Evolutionary conservation across 139 green algal species (phyloP), one percentile per base, ranked within the genome.

Genomic region (Volvox africanus): DNA sequence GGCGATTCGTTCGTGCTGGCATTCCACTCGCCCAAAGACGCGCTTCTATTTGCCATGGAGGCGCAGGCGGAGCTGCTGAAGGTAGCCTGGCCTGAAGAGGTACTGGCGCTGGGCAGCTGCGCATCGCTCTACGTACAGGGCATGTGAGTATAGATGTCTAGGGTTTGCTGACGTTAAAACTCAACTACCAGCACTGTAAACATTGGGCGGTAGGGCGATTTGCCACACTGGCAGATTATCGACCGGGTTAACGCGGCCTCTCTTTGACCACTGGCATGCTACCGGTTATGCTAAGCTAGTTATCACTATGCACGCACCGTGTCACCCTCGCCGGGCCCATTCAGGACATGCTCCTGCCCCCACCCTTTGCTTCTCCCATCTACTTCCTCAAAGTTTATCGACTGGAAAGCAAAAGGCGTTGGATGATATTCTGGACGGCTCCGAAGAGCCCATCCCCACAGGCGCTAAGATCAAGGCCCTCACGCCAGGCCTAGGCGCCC

Each of bases 21-120:
- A 6, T 87, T 87, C 90, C 90, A 88, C 90, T 85, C 32, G n/a
- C 85, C 91, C 44, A 91, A 91, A 80, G 91, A 93, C 69, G 91
- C 91, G 50, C 79, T 91, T 32, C 79, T 89, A 35, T 90, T 91
- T 36, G 78, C 75, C 32, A 79, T 91, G 85, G 91, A 91, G 67
- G 68, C 82, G 24, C 91, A 93, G 69, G 78, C 75, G 28, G 44
- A 55, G 68, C 79, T 91, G 86, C 91, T 93, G 33, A 20, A 62
- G 21, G 32, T 68, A 12, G 21, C 33, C 0, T 93, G 91, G 91
- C 91, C 91, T 0, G 67, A 44, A 6, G 91, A 93, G 50, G 37
- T 93, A 80, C 68, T 93, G 67, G 26, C 30, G 44, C 20, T 73
- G 20, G 17, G 17, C 76, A 68, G 3, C 44, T 93, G 78, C 69